Evolutionary conservation across 2,329 filamentous ascomycete genomes (phyloP).

Genomic region (Sporothrix brunneoviolacea): DNA sequence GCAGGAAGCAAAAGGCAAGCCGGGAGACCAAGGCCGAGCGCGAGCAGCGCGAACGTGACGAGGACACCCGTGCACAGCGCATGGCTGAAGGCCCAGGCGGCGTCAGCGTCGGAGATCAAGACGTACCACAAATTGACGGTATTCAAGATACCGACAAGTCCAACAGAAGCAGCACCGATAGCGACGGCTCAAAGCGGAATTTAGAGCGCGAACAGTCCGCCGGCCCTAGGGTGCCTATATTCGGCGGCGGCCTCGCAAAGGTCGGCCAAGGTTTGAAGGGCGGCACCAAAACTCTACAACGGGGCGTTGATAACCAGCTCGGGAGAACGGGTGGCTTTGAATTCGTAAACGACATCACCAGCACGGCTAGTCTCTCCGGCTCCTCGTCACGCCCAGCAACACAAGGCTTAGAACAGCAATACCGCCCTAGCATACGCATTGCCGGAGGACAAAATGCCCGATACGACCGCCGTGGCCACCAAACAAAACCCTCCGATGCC

Average conservation of each 20-base stretch:
- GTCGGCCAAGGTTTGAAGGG: conserved; percentile 45
- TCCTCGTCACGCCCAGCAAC: conserved; percentile 12
- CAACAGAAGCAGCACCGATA: conserved; percentile 14
- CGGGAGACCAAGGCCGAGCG: conserved; percentile 46
- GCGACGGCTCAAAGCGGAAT: conserved; percentile 8
- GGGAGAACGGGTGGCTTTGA: conserved; percentile 51
- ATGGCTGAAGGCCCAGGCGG: conserved; percentile 46
- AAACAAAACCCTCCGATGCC: neutral
- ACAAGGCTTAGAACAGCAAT: conserved; percentile 15
- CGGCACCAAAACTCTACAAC: conserved; percentile 39
- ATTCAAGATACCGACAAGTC: conserved; percentile 19
- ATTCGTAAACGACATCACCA: conserved; percentile 22
- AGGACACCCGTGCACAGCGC: conserved; percentile 43
- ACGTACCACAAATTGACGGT: conserved; percentile 44
- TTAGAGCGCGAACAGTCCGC: conserved; percentile 18
- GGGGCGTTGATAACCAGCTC: conserved; percentile 45
- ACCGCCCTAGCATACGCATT: conserved; percentile 22
- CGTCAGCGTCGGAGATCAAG: conserved; percentile 44
- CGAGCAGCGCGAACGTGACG: conserved; percentile 37
- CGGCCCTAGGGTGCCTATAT: conserved; percentile 25
- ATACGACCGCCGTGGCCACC: neutral
- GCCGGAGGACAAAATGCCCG: conserved; percentile 17
- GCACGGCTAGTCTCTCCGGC: neutral
- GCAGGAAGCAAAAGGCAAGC: conserved; percentile 45
- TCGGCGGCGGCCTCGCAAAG: conserved; percentile 36